Evolutionary conservation across 2,329 filamentous ascomycete species (phyloP).

Genomic region (Zarea fungicola): DNA sequence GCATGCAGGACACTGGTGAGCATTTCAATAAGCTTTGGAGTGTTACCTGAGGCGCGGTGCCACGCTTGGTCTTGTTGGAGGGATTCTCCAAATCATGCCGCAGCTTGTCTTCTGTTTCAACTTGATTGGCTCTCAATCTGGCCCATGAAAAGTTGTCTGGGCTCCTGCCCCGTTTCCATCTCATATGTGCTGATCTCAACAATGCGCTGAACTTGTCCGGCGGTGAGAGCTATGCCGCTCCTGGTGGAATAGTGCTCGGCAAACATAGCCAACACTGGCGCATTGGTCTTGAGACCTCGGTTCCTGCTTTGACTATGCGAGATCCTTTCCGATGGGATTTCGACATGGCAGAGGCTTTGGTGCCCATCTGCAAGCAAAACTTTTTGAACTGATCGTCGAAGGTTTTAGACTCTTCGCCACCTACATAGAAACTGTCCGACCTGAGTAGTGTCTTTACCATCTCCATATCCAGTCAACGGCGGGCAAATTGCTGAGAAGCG

Average conservation of each 20-base stretch:
- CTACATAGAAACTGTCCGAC: background rate
- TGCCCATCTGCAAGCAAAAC: background rate
- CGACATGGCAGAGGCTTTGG: background rate
- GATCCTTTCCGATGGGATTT: background rate
- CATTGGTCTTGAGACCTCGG: background rate
- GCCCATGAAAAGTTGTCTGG: too few species aligned
- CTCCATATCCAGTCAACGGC: background rate
- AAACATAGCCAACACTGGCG: background rate
- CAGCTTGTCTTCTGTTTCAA: background rate
- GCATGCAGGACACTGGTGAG: background rate
- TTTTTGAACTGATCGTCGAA: background rate
- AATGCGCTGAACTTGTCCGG: background rate
- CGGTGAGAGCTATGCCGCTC: background rate
- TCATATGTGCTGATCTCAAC: background rate
- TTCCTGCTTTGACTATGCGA: background rate
- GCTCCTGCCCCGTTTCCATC: too few species aligned
- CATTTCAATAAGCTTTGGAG: too few species aligned
- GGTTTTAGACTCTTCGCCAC: background rate
- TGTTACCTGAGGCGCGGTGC: too few species aligned
- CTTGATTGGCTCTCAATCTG: background rate
- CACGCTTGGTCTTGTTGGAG: background rate
- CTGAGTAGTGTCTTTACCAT: background rate
- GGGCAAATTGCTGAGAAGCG: background rate
- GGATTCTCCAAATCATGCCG: background rate
- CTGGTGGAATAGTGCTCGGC: background rate